Evolutionary conservation across 208 protist species (phyloP).

Genomic region (Leishmania martiniquensis): DNA sequence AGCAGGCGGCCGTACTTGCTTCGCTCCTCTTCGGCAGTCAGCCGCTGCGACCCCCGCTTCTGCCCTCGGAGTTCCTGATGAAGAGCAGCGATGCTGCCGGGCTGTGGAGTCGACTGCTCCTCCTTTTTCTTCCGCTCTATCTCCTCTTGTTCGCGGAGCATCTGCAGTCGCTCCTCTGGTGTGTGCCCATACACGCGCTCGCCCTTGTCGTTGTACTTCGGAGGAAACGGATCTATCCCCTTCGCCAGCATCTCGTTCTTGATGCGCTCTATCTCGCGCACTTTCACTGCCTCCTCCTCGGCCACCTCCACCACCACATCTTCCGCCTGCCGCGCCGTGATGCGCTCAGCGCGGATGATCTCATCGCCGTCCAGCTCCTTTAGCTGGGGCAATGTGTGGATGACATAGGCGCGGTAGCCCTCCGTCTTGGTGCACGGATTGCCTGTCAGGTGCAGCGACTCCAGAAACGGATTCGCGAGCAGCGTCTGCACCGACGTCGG

Average conservation of each 20-base stretch:
- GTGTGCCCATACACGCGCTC: conserved; percentile 92
- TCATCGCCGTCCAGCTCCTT: conserved; percentile 89
- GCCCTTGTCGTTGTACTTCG: conserved; percentile 87
- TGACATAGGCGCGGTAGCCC: conserved; percentile 93
- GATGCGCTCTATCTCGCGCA: conserved; percentile 65
- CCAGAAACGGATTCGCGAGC: conserved; percentile 82
- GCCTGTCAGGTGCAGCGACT: conserved; percentile 93
- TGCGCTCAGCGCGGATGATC: conserved; percentile 84
- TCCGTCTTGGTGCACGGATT: conserved; percentile 94
- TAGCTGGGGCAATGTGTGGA: conserved; percentile 93
- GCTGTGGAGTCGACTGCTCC: conserved; percentile 37
- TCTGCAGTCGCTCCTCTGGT: conserved; percentile 88
- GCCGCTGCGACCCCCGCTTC: conserved; percentile 41
- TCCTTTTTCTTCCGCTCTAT: conserved; percentile 45
- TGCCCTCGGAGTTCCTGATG: conserved; percentile 63
- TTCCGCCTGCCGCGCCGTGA: conserved; percentile 86
- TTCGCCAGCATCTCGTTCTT: conserved; percentile 74
- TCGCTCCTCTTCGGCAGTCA: conserved; percentile 89
- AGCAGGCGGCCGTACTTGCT: conserved; percentile 89
- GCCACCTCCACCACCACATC: conserved; percentile 55
- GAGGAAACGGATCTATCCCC: conserved; percentile 79
- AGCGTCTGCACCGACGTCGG: conserved; percentile 81
- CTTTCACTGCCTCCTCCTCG: conserved; percentile 49
- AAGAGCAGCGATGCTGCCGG: conserved; percentile 60
- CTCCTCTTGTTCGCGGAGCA: conserved; percentile 85